A percentile compares a stretch with the other conserved stretches of the same genome.
These are phyloP conservation scores for Cercophora scortea DNA, from an alignment of 495 filamentous ascomycete species.

Conservation along the genomic window DNA sequence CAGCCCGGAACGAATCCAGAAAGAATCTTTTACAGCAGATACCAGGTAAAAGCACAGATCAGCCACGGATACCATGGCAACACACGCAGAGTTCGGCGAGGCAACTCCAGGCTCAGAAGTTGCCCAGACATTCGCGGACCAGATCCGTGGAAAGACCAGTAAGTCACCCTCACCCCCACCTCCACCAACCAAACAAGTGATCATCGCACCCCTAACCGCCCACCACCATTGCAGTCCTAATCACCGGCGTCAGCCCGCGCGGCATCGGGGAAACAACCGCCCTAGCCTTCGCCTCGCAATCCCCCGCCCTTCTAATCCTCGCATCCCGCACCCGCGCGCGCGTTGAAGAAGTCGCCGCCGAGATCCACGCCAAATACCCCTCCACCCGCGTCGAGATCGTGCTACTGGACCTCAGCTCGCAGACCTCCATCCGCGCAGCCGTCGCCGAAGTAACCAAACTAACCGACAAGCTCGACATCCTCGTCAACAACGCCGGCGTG, in stretches of 20 bases:
- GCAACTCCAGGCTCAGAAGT: conserved; percentile 37
- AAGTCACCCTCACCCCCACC: not conserved
- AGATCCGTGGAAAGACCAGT: conserved; percentile 33
- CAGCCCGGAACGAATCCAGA: not conserved
- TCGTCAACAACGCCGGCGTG: conserved; percentile 51
- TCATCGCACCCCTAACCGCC: not conserved
- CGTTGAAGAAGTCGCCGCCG: conserved; percentile 37
- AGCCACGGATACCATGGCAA: conserved; percentile 25
- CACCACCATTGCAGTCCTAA: conserved; percentile 24
- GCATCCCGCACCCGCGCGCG: conserved; percentile 45
- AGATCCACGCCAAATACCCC: conserved; percentile 29
- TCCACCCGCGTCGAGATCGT: conserved; percentile 29
- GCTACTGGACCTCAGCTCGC: conserved; percentile 39
- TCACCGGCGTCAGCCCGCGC: conserved; percentile 46
- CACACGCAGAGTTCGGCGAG: conserved; percentile 35
- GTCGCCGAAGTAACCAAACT: conserved; percentile 29
- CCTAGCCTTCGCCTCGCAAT: conserved; percentile 45
- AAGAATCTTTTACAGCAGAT: not conserved
- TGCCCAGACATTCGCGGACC: conserved; percentile 29
- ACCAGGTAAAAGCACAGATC: too few species aligned
- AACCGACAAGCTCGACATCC: conserved; percentile 41
- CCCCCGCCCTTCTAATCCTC: conserved; percentile 42
- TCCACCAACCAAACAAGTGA: not conserved
- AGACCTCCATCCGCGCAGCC: conserved; percentile 34
- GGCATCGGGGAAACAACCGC: conserved; percentile 47